These are phyloP conservation scores for Zygosaccharomyces lentus DNA, from an alignment of 805 yeast species.

Conservation along the genomic window DNA sequence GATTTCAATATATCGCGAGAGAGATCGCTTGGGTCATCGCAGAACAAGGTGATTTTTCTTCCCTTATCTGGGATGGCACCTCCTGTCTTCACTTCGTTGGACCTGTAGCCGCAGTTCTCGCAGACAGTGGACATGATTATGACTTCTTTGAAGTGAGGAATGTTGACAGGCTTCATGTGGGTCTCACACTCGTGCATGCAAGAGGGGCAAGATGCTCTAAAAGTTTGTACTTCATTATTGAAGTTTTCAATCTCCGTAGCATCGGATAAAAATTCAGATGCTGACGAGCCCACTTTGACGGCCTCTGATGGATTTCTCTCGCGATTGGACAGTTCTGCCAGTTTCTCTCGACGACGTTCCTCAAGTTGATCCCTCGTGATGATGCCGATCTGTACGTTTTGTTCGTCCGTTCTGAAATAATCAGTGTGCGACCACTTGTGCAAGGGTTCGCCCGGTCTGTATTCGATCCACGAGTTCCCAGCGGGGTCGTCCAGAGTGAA, in stretches of 20 bases:
- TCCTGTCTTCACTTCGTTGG: constrained; percentile 97
- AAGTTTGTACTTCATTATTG: constrained; percentile 87
- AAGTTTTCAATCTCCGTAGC: constrained; percentile 79
- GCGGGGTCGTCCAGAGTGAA: constrained; percentile 86
- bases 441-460: constrained; percentile 75
- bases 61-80: constrained; percentile 92
- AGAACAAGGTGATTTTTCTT: constrained; percentile 60
- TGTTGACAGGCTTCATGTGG: constrained; percentile 93
- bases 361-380: constrained; percentile 55
- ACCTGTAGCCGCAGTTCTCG: constrained; percentile 88
- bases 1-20: constrained; percentile 92
- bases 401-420: constrained; percentile 81
- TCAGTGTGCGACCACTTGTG: constrained; percentile 87
- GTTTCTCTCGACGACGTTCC: constrained; percentile 36
- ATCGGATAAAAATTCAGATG: constrained; percentile 57
- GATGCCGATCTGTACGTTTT: constrained; percentile 79
- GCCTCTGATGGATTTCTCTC: constrained; percentile 32
- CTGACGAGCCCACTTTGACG: constrained; percentile 13
- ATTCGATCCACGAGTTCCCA: constrained; percentile 96
- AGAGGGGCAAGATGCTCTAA: constrained; percentile 87
- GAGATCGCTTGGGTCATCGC: constrained; percentile 81
- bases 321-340: constrained; percentile 36
- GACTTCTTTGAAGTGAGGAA: constrained; percentile 97
- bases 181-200: constrained; percentile 77
- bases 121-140: constrained; percentile 94